phyloP scores from a whole-genome alignment of 495 filamentous ascomycete species.

The Eremomyces bilateralis region DNA sequence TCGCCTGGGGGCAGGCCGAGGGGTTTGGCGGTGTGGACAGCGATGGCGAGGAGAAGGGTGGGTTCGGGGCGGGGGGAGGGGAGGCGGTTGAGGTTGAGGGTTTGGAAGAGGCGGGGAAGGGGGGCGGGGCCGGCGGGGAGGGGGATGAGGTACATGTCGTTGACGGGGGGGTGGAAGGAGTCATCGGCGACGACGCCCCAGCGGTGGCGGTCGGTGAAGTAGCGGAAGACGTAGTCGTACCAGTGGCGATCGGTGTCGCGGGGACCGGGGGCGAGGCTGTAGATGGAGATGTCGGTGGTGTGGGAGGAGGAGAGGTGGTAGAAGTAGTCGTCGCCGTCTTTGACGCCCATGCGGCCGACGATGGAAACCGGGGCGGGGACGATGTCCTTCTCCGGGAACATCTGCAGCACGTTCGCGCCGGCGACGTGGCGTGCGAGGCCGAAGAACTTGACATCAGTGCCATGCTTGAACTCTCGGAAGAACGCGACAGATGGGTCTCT shows the following conservation, averaged over 20 bases:
- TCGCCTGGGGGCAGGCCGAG: background rate
- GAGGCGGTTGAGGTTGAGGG: slow-evolving; percentile 27
- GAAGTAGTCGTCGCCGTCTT: slow-evolving; percentile 70
- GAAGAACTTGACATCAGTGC: too few relatives aligned
- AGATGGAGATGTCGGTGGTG: slow-evolving; percentile 50
- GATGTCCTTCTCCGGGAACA: slow-evolving; percentile 44
- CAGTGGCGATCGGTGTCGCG: background rate
- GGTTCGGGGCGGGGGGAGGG: too few relatives aligned
- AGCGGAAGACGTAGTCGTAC: slow-evolving; percentile 42
- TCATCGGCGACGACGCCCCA: slow-evolving; percentile 70
- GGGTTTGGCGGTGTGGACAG: too few relatives aligned
- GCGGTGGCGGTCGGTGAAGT: slow-evolving; percentile 51
- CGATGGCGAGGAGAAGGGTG: too few relatives aligned
- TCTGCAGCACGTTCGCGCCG: slow-evolving; percentile 47
- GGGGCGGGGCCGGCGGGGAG: slow-evolving; percentile 13
- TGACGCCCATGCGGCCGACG: slow-evolving; percentile 62
- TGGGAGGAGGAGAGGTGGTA: slow-evolving; percentile 54
- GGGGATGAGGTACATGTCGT: slow-evolving; percentile 22
- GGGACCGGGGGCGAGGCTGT: slow-evolving; percentile 18
- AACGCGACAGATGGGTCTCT: too few relatives aligned
- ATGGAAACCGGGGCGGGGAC: slow-evolving; percentile 46
- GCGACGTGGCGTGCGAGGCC: slow-evolving; percentile 66
- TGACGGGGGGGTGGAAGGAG: slow-evolving; percentile 24
- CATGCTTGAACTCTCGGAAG: too few relatives aligned
- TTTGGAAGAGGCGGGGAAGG: slow-evolving; percentile 31